Base-by-base conservation (phyloP, 768 basidiomycete genomes). In the Tylopilus rubrobrunneus region DNA sequence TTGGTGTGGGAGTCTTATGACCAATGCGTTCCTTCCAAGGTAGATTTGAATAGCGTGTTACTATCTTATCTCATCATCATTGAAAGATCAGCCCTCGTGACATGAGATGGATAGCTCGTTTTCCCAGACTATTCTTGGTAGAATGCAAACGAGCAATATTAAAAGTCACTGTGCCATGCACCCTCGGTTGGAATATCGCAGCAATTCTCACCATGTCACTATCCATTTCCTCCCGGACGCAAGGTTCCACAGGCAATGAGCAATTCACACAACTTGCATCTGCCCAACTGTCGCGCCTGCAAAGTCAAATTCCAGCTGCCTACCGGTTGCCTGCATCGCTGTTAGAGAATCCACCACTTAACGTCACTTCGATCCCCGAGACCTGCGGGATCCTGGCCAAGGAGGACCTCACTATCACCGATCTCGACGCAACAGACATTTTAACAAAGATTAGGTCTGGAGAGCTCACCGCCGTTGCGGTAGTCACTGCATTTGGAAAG, bases 401-500 rank as follows among this genome's bases (percentile, higher is more conserved):
- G 15, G 52, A 67, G 40, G 72, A 74, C 52, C 55, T 74, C 29
- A 62, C 62, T 6, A 67, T 74, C 4, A 74, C 74, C 4, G 61
- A 64, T 12, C 62, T 71, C 3, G 75, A 76, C 39, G 73, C 74
- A 17, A 74, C 71, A 15, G 66, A 58, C 7, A 49, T 76, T 27
- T 46, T 68, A 17, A 44, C 59, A 41, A 55, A 57, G 7, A 68
- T 76, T 41, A 65, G 66, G 7, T 54, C 49, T 5, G 66, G 69
- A 10, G 39, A 67, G 48, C 64, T 71, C 28, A 69, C 73, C 0
- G 71, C 76, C 1, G 75, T 78, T 7, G 68, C 71, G 17, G 74
- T 75, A 23, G 68, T 71, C 6, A 64, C 61, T 14, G 78, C 79
- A 2, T 80, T 76, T 53, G 73, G 64, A 49, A 79, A 79, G 62